phyloP scores from a whole-genome alignment of 306 rosid species.

The Bauhinia variegata region DNA sequence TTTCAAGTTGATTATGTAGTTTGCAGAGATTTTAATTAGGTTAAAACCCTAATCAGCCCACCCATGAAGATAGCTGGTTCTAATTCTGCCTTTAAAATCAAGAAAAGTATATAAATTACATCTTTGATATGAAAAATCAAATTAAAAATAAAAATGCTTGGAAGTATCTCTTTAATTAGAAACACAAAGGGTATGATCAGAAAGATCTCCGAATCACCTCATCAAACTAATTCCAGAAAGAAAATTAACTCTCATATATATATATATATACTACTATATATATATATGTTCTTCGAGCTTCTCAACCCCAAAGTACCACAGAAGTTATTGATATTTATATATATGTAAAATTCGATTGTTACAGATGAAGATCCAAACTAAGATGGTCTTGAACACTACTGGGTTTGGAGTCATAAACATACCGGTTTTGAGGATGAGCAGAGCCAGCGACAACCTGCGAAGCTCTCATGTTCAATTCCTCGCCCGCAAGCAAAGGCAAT shows the following conservation, averaged over 20 bases:
- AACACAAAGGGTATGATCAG: background rate
- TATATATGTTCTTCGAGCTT: background rate
- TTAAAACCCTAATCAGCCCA: no score
- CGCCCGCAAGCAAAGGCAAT: slow-evolving; percentile 59
- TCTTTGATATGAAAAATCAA: background rate
- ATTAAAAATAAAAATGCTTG: background rate
- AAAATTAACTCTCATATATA: slow-evolving; percentile 9
- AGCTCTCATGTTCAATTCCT: slow-evolving; percentile 43
- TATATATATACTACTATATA: no score
- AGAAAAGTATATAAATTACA: background rate
- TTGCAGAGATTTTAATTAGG: no score
- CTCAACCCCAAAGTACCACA: background rate
- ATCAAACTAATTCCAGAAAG: background rate
- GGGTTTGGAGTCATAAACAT: slow-evolving; percentile 53
- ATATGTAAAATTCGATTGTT: slow-evolving; percentile 35
- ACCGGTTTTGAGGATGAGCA: slow-evolving; percentile 49
- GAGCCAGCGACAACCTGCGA: slow-evolving; percentile 46
- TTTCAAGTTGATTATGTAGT: no score
- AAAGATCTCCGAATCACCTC: background rate
- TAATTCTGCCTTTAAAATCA: background rate
- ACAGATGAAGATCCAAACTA: slow-evolving; percentile 95
- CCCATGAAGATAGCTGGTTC: no score
- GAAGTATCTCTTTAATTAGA: background rate
- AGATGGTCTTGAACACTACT: slow-evolving; percentile 63
- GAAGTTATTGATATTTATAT: slow-evolving; percentile 14